Conservation (phyloP, 164 flowering plant species). For the Tinospora cordifolia region DNA sequence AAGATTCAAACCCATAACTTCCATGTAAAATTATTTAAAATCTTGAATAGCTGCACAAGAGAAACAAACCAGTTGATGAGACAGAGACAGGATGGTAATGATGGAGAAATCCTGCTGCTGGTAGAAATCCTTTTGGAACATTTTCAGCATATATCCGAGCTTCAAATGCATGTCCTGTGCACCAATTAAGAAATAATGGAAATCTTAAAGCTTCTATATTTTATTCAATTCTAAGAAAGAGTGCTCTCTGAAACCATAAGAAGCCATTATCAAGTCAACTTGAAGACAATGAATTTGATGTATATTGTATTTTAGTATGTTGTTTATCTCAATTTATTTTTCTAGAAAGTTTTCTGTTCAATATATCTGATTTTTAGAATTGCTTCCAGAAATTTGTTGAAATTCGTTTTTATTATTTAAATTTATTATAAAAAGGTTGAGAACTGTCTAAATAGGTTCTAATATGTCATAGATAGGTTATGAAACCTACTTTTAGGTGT, state of each 20-base stretch:
- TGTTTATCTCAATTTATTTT: too few relatives aligned
- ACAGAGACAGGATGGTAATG: slow-evolving; percentile 73
- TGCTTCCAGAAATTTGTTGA: too few relatives aligned
- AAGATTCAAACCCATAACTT: too few relatives aligned
- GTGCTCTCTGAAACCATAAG: background rate
- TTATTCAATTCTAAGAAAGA: background rate
- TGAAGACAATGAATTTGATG: background rate
- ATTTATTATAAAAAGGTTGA: too few relatives aligned
- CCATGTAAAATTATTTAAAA: background rate
- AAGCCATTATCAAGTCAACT: background rate
- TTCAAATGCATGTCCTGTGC: slow-evolving; percentile 94
- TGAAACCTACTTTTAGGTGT: too few relatives aligned
- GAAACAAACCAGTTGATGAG: slow-evolving; percentile 56
- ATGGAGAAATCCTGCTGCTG: slow-evolving; percentile 91
- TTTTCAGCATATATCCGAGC: slow-evolving; percentile 98
- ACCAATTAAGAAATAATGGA: background rate
- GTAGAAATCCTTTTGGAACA: slow-evolving; percentile 96
- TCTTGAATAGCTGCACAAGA: background rate
- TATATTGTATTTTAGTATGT: too few relatives aligned
- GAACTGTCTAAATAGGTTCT: too few relatives aligned
- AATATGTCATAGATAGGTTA: too few relatives aligned
- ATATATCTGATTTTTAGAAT: too few relatives aligned
- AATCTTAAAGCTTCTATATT: background rate
- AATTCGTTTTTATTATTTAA: too few relatives aligned
- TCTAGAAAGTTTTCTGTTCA: too few relatives aligned